Percentiles rank a stretch among this genome's conserved stretches.
Conservation (phyloP, 148 eudicot genomes). For the Polygonum maritimum region DNA sequence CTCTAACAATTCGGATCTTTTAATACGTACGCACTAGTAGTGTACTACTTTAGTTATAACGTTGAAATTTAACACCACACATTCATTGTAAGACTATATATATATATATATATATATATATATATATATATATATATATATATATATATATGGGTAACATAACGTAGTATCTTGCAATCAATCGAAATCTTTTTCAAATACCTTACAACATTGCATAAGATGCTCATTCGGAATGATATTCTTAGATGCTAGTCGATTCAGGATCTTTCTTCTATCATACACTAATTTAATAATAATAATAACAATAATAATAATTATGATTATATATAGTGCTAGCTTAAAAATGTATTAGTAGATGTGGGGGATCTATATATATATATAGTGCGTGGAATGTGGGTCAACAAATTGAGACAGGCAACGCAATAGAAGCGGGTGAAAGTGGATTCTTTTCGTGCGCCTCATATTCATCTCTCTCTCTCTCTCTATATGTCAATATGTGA, state of each 20-base stretch:
- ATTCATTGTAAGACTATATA: no score
- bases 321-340: no score
- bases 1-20: no score
- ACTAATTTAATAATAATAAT: background rate
- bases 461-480: background rate
- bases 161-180: no score
- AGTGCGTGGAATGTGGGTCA: conserved; percentile 7
- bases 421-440: background rate
- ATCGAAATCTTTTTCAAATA: no score
- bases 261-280: background rate
- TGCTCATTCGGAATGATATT: background rate
- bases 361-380: background rate
- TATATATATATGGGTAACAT: no score
- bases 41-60: no score
- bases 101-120: no score
- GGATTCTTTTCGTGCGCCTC: conserved; percentile 1
- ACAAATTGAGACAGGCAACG: background rate
- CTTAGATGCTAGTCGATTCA: background rate
- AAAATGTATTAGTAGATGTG: background rate
- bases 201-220: background rate
- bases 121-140: no score
- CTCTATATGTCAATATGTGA: no score
- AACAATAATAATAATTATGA: background rate
- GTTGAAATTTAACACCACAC: no score
- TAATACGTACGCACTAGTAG: no score